A percentile compares a stretch with the other conserved stretches of the same genome.
Evolutionary conservation across 108 stramenopile species (phyloP).

Genomic region (Nitzschia palea): DNA sequence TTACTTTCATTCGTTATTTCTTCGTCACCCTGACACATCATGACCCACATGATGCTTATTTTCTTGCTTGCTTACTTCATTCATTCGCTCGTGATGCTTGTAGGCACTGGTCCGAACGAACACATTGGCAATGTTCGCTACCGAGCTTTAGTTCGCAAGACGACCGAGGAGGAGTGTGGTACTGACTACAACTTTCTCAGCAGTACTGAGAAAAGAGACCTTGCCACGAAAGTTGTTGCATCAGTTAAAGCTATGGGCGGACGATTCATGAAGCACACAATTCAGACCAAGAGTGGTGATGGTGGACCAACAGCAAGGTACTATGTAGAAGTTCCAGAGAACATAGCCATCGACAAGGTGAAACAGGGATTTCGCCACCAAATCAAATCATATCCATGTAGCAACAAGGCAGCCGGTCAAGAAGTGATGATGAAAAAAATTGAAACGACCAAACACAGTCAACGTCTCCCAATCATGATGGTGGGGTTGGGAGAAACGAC

Average conservation of each 20-base stretch:
- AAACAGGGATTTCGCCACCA: constrained; percentile 3
- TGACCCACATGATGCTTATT: too few species aligned
- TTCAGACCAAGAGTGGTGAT: neutral
- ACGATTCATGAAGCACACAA: neutral
- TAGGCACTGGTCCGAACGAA: constrained; percentile 30
- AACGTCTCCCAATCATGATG: too few species aligned
- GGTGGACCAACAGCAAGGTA: neutral
- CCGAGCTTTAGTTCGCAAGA: constrained; percentile 10
- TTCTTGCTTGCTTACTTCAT: too few species aligned
- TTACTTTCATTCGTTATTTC: too few species aligned
- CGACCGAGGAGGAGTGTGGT: neutral
- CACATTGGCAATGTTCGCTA: constrained; percentile 30
- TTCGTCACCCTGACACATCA: too few species aligned
- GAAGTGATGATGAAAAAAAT: too few species aligned
- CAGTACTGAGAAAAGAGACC: constrained; percentile 1
- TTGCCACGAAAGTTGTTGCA: neutral
- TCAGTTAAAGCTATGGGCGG: neutral
- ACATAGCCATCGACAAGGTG: neutral
- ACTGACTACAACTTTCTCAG: neutral
- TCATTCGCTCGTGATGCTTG: too few species aligned
- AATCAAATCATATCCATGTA: too few species aligned
- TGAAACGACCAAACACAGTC: too few species aligned
- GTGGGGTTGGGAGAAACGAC: too few species aligned
- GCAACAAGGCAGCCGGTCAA: too few species aligned
- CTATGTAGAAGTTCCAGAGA: constrained; percentile 3